phyloP scores from a whole-genome alignment of 495 filamentous ascomycete species.

The Halenospora varia region DNA sequence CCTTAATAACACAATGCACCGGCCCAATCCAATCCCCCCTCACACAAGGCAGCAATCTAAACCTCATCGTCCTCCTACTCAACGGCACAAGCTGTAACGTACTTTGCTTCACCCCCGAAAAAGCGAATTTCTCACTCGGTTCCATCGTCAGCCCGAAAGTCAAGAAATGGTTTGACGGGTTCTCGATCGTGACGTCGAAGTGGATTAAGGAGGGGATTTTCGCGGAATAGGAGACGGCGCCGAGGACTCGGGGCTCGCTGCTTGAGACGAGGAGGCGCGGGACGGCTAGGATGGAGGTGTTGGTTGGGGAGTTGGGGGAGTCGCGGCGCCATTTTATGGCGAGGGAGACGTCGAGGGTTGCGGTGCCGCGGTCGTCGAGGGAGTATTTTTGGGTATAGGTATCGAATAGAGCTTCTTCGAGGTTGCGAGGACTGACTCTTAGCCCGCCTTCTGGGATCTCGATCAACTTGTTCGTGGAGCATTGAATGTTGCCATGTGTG shows the following conservation, averaged over 20 bases:
- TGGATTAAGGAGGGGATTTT: conserved; percentile 29
- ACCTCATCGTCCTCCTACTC: conserved; percentile 64
- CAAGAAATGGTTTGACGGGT: conserved; percentile 89
- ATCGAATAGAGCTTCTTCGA: conserved; percentile 64
- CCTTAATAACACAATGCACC: conserved; percentile 66
- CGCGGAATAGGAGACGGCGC: conserved; percentile 48
- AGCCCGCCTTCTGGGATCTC: conserved; percentile 19
- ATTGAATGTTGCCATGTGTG: conserved; percentile 46
- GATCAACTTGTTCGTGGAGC: conserved; percentile 30
- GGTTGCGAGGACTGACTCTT: conserved; percentile 28
- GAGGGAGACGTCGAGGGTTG: conserved; percentile 70
- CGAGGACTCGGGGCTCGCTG: conserved; percentile 85
- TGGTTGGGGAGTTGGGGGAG: conserved; percentile 30
- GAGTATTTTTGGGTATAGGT: conserved; percentile 66
- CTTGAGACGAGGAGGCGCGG: conserved; percentile 75
- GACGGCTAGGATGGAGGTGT: conserved; percentile 61
- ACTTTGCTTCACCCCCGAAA: conserved; percentile 80
- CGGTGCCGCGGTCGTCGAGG: conserved; percentile 74
- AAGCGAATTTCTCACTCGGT: conserved; percentile 85
- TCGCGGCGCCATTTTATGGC: conserved; percentile 70
- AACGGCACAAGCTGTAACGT: conserved; percentile 75
- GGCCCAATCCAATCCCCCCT: conserved; percentile 67
- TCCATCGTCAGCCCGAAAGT: conserved; percentile 93
- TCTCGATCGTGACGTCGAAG: conserved; percentile 74
- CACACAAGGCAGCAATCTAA: conserved; percentile 58